phyloP scores from a whole-genome alignment of 139 green algal species.

The Coelastrella sp. region DNA sequence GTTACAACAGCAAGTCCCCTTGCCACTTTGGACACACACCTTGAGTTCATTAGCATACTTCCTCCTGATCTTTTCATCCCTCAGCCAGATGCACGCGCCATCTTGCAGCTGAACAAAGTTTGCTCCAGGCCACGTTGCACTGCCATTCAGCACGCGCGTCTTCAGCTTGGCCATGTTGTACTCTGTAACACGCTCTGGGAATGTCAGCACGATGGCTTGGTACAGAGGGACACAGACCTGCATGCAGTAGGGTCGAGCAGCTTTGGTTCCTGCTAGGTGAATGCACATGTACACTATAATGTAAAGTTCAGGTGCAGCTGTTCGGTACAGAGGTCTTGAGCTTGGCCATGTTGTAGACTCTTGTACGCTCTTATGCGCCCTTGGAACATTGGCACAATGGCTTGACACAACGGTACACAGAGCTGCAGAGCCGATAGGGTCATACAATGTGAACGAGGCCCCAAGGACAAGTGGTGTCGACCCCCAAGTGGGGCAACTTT shows the following conservation, averaged over 20 bases:
- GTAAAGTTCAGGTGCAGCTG: neutral
- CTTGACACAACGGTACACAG: too few species aligned
- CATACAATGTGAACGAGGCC: too few species aligned
- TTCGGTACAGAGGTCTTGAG: too few species aligned
- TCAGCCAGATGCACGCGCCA: conserved; percentile 62
- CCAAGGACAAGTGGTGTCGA: too few species aligned
- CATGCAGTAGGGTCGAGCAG: neutral
- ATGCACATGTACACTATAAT: neutral
- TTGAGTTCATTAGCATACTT: conserved; percentile 90
- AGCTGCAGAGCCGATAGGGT: too few species aligned
- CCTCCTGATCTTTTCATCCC: conserved; percentile 68
- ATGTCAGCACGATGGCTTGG: conserved; percentile 95
- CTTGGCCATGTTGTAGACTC: too few species aligned
- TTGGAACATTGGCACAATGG: too few species aligned
- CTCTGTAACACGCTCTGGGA: conserved; percentile 91
- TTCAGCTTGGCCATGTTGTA: conserved; percentile 95
- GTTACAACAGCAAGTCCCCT: neutral
- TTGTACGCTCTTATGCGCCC: too few species aligned
- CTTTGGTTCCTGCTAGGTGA: too few species aligned
- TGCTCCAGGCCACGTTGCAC: conserved; percentile 85
- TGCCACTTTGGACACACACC: conserved; percentile 44
- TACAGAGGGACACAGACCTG: conserved; percentile 93
- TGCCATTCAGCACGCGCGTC: conserved; percentile 78
- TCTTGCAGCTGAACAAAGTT: conserved; percentile 91
- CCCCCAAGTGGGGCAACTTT: too few species aligned